These are phyloP conservation scores for Prosopis cineraria DNA, from an alignment of 306 rosid species.

Conservation along the genomic window DNA sequence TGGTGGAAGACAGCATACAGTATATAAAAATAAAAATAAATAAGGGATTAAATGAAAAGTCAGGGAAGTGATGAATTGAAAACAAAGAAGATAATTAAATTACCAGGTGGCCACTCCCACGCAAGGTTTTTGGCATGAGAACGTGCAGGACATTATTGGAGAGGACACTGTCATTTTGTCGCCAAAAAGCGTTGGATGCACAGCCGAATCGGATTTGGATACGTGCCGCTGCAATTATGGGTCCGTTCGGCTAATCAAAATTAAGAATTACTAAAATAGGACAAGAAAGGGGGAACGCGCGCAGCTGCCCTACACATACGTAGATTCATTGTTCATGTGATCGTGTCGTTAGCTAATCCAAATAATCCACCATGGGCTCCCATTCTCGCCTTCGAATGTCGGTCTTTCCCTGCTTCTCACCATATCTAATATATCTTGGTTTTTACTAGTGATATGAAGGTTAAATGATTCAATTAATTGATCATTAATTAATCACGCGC, in stretches of 20 bases:
- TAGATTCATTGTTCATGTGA: slow-evolving; percentile 19
- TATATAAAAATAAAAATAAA: too few species aligned
- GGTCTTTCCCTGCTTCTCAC: too few species aligned
- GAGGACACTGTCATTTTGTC: slow-evolving; percentile 34
- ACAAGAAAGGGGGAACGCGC: background rate
- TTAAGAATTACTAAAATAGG: background rate
- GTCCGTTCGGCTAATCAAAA: background rate
- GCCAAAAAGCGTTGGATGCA: slow-evolving; percentile 19
- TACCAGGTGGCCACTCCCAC: too few species aligned
- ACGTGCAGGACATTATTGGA: slow-evolving; percentile 46
- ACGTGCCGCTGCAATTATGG: background rate
- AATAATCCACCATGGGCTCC: slow-evolving; percentile 34
- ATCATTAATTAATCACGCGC: too few species aligned
- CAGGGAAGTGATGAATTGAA: too few species aligned
- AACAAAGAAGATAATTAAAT: too few species aligned
- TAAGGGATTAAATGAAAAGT: too few species aligned
- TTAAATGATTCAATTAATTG: too few species aligned
- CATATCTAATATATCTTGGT: too few species aligned
- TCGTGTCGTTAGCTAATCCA: background rate
- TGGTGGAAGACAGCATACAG: too few species aligned
- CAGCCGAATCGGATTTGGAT: background rate
- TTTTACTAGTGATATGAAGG: too few species aligned
- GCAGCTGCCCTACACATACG: slow-evolving; percentile 30
- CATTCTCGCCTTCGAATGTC: slow-evolving; percentile 13
- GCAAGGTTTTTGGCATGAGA: too few species aligned